These are phyloP conservation scores for Polygonum maritimum DNA, from an alignment of 148 eudicot species.

Conservation along the genomic window DNA sequence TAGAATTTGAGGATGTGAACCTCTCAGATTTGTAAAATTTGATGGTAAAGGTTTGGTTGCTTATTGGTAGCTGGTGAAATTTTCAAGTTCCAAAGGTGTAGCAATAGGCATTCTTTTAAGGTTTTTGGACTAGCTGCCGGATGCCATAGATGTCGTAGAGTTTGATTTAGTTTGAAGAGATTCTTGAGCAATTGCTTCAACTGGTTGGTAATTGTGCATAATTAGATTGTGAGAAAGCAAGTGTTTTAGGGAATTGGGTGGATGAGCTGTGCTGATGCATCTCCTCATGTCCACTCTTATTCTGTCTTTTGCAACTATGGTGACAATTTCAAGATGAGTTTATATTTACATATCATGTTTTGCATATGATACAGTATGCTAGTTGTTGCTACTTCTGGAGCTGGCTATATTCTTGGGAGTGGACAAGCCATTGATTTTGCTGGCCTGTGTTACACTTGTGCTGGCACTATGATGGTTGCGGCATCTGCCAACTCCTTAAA, in stretches of 20 bases:
- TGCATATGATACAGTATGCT: slow-evolving; percentile 49
- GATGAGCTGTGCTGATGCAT: not conserved
- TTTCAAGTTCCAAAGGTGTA: not conserved
- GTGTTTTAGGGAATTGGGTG: not conserved
- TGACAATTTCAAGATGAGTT: not conserved
- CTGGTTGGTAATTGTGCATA: not conserved
- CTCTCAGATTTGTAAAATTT: not conserved
- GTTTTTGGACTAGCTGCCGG: not conserved
- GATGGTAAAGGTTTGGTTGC: not conserved
- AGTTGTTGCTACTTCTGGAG: slow-evolving; percentile 97
- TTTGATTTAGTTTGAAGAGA: not conserved
- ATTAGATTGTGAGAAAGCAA: not conserved
- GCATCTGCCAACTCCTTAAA: slow-evolving; percentile 88
- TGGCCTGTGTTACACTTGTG: slow-evolving; percentile 93
- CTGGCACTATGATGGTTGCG: slow-evolving; percentile 98
- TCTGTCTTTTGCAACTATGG: not conserved
- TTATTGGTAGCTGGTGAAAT: not conserved
- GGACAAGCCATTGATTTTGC: slow-evolving; percentile 66
- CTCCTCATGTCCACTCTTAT: not conserved
- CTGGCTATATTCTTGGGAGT: slow-evolving; percentile 94
- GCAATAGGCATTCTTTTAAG: not conserved
- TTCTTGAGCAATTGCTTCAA: not conserved
- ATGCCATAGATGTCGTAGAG: not conserved
- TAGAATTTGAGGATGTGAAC: not conserved
- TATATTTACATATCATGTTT: not conserved